Conservation (phyloP, 2,329 filamentous ascomycete species). For the Paracoccidioides lutzii region DNA sequence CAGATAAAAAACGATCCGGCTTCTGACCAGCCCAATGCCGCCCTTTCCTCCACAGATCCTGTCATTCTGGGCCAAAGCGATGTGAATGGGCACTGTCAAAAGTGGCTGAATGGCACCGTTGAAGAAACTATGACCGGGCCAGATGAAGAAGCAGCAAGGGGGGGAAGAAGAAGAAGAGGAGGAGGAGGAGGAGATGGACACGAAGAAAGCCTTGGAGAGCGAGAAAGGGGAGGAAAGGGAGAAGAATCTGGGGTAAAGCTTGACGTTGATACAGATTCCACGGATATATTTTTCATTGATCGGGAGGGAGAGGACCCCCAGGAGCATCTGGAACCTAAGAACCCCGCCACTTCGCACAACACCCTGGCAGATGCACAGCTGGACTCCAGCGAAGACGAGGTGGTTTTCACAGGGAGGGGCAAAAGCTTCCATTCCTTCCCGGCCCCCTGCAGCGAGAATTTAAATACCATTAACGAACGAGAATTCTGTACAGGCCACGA, state of each 20-base stretch:
- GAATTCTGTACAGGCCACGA: neutral
- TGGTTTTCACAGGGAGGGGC: conserved; percentile 27
- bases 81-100: neutral
- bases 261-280: neutral
- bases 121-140: neutral
- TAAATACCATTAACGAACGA: neutral
- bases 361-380: neutral
- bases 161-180: neutral
- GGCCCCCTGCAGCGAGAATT: neutral
- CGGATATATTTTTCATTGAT: conserved; percentile 1
- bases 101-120: neutral
- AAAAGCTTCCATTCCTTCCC: conserved; percentile 6
- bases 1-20: neutral
- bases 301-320: neutral
- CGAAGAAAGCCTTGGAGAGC: neutral
- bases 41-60: neutral
- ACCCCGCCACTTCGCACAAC: neutral
- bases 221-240: too few relatives aligned
- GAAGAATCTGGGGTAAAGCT: neutral
- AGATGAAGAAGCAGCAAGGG: neutral
- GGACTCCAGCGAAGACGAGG: conserved; percentile 55
- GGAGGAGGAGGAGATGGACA: neutral
- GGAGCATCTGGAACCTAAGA: neutral
- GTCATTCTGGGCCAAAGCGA: neutral
- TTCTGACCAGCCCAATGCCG: neutral